Conservation (phyloP, 2,329 filamentous ascomycete genomes). For the Fusarium albidum region DNA sequence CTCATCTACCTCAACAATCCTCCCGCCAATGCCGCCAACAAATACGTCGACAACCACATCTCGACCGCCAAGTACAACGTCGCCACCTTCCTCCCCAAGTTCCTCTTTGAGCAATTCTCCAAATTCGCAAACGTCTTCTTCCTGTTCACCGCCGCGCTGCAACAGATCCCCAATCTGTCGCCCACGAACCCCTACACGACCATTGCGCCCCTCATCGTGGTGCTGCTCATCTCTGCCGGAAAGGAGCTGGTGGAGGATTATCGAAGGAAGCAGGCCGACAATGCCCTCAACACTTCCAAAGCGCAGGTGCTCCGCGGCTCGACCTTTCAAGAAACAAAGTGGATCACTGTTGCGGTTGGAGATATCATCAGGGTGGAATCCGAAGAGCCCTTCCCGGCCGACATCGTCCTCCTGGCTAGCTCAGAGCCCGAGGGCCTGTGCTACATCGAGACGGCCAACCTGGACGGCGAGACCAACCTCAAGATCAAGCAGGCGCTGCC, state of each 20-base stretch:
- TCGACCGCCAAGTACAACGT: conserved; percentile 98
- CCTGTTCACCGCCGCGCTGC: conserved; percentile 92
- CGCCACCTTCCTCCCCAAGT: conserved; percentile 93
- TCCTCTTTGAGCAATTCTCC: conserved; percentile 97
- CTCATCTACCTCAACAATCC: conserved; percentile 97
- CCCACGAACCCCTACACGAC: conserved; percentile 97
- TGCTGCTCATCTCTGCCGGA: conserved; percentile 91
- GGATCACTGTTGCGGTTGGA: conserved; percentile 92
- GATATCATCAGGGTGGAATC: conserved; percentile 94
- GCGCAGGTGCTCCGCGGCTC: conserved; percentile 85
- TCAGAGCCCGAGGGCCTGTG: conserved; percentile 97
- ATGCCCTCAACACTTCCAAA: conserved; percentile 85
- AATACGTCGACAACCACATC: conserved; percentile 95
- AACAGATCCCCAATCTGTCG: conserved; percentile 94
- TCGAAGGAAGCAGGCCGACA: conserved; percentile 86
- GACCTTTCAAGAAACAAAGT: conserved; percentile 84
- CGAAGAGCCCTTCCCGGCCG: conserved; percentile 93
- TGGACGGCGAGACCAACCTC: conserved; percentile 97
- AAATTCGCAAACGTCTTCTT: conserved; percentile 99
- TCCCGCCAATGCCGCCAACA: conserved; percentile 86
- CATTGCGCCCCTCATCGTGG: conserved; percentile 90
- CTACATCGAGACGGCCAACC: conserved; percentile 97
- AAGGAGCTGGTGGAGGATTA: conserved; percentile 97
- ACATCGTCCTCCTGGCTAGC: conserved; percentile 89
- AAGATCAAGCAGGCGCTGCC: conserved; percentile 99